Percentiles rank a stretch among this genome's conserved stretches.
phyloP scores from a whole-genome alignment of 2,329 filamentous ascomycete species.

The Fusarium gaditjirri region DNA sequence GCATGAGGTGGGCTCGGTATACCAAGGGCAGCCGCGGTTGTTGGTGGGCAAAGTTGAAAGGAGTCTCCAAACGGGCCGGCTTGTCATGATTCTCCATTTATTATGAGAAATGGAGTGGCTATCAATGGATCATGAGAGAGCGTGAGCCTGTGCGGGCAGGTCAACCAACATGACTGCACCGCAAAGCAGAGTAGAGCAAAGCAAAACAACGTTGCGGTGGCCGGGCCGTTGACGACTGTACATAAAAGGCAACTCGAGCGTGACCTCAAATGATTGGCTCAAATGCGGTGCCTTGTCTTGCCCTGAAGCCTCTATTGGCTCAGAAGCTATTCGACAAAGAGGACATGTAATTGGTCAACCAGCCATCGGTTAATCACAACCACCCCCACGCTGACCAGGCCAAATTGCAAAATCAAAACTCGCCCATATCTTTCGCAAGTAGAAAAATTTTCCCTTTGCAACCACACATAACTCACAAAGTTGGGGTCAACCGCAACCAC shows the following conservation, averaged over 20 bases:
- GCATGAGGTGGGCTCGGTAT: conserved; percentile 33
- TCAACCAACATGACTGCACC: conserved; percentile 4
- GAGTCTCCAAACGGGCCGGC: conserved; percentile 32
- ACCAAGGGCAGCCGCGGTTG: conserved; percentile 38
- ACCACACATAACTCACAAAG: conserved; percentile 31
- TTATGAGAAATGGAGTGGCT: conserved; percentile 4
- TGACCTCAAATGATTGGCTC: conserved; percentile 20
- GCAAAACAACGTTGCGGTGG: not conserved
- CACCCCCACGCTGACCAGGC: conserved; percentile 45
- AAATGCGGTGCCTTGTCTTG: not conserved
- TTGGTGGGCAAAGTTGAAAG: conserved; percentile 15
- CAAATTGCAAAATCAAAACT: conserved; percentile 46
- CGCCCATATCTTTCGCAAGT: conserved; percentile 35
- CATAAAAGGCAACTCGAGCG: conserved; percentile 32
- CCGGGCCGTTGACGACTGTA: conserved; percentile 16
- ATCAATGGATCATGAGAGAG: conserved; percentile 9
- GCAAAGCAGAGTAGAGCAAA: not conserved
- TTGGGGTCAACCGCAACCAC: conserved; percentile 25
- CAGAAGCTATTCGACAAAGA: not conserved
- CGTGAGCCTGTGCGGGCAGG: not conserved
- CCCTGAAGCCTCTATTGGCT: conserved; percentile 30
- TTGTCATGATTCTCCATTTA: conserved; percentile 31
- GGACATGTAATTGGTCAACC: conserved; percentile 1
- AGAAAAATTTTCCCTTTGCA: conserved; percentile 36
- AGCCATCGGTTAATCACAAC: conserved; percentile 25